Conservation (phyloP, 352 stramenopile genomes). For the Aphanomyces astaci region DNA sequence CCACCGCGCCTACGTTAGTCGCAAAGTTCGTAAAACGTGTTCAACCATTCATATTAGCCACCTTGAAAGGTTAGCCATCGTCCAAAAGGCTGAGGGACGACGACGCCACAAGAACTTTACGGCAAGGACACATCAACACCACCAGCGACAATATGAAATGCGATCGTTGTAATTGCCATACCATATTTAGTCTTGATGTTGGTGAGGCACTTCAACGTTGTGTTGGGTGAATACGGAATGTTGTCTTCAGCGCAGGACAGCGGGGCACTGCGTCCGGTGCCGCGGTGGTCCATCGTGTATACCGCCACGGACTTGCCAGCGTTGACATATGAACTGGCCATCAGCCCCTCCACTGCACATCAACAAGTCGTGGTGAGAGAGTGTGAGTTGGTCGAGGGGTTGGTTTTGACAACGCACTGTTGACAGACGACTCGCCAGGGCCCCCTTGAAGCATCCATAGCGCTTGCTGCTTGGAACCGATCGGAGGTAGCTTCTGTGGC, state of each 20-base stretch:
- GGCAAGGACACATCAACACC: too few relatives aligned
- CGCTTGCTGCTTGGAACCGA: neutral
- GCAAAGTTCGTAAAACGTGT: too few relatives aligned
- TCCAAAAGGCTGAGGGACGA: neutral
- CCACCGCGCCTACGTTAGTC: neutral
- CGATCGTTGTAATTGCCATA: too few relatives aligned
- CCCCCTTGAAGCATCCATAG: conserved; percentile 13
- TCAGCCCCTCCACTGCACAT: conserved; percentile 19
- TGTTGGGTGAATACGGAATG: neutral
- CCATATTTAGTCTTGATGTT: neutral
- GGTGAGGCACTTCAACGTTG: neutral
- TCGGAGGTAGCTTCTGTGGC: conserved; percentile 12
- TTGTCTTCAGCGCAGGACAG: neutral
- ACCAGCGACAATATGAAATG: too few relatives aligned
- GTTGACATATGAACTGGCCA: conserved; percentile 1
- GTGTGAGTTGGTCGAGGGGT: too few relatives aligned
- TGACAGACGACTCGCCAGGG: neutral
- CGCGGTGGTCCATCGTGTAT: conserved; percentile 32
- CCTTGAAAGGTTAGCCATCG: conserved; percentile 1
- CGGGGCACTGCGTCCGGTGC: conserved; percentile 24
- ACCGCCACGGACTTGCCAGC: conserved; percentile 11
- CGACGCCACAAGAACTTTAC: too few relatives aligned
- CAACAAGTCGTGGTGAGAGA: neutral
- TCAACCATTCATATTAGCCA: too few relatives aligned
- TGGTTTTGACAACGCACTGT: neutral